A percentile compares a stretch with the other conserved stretches of the same genome.
Conservation (phyloP, 2,329 filamentous ascomycete species). For the Balansia obtecta region DNA sequence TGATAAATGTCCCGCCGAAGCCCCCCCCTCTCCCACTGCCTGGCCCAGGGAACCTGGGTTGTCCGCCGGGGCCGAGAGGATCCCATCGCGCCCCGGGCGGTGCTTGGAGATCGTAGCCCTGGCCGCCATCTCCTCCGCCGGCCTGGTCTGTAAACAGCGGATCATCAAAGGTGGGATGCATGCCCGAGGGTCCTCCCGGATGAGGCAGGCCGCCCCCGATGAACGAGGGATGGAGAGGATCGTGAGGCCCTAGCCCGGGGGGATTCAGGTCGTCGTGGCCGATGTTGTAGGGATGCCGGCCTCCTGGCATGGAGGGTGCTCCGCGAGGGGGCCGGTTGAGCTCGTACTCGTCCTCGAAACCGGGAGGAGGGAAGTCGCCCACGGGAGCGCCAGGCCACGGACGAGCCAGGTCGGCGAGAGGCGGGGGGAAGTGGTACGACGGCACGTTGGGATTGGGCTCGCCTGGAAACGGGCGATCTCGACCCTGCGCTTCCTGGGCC, state of each 20-base stretch:
- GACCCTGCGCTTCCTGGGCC: constrained; percentile 26
- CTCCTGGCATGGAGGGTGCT: constrained; percentile 24
- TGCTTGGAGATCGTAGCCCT: constrained; percentile 48
- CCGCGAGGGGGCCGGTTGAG: constrained; percentile 47
- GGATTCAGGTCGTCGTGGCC: constrained; percentile 85
- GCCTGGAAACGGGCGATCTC: constrained; percentile 21
- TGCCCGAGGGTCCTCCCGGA: constrained; percentile 59
- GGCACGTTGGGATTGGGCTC: constrained; percentile 50
- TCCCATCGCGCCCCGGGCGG: constrained; percentile 90
- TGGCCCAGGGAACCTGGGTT: constrained; percentile 33
- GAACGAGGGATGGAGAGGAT: constrained; percentile 61
- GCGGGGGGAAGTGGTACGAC: constrained; percentile 53
- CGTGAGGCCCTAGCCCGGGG: constrained; percentile 70
- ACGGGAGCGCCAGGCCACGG: constrained; percentile 54
- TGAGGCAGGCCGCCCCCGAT: constrained; percentile 46
- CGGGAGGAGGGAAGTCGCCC: constrained; percentile 71
- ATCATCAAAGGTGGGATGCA: constrained; percentile 95
- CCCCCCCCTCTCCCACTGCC: constrained; percentile 26
- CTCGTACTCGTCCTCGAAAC: constrained; percentile 88
- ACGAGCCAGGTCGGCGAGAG: constrained; percentile 31
- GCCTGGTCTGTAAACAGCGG: constrained; percentile 59
- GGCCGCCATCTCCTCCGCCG: constrained; percentile 24
- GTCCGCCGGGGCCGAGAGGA: constrained; percentile 60
- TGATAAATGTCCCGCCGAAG: constrained; percentile 20
- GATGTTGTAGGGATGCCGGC: constrained; percentile 51